Conservation (phyloP, 2,329 filamentous ascomycete genomes). For the Tolypocladium endophyticum region DNA sequence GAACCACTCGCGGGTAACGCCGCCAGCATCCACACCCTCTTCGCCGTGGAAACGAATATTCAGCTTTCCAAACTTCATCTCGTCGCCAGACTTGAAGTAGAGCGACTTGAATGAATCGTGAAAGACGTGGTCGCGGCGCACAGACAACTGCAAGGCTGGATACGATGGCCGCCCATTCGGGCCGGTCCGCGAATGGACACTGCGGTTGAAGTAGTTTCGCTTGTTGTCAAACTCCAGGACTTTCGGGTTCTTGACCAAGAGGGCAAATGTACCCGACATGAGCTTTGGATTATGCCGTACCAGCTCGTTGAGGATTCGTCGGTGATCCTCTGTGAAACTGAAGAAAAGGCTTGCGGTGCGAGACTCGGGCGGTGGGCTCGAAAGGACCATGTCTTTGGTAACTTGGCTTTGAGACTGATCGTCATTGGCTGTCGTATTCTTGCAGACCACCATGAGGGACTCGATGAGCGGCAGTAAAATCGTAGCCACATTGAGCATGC, state of each 20-base stretch:
- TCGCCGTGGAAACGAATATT: constrained; percentile 96
- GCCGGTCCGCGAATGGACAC: constrained; percentile 63
- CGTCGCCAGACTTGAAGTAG: constrained; percentile 91
- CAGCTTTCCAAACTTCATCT: constrained; percentile 98
- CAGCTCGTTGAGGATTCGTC: constrained; percentile 94
- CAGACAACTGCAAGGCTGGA: constrained; percentile 70
- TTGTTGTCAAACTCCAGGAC: constrained; percentile 99
- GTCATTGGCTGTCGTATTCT: constrained; percentile 81
- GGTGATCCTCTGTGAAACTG: constrained; percentile 93
- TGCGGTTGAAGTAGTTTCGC: constrained; percentile 95
- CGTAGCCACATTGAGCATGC: constrained; percentile 93
- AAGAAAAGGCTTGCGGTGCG: constrained; percentile 90
- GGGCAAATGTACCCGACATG: constrained; percentile 95
- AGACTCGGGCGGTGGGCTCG: constrained; percentile 65
- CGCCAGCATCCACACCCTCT: constrained; percentile 94
- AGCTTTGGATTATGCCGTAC: constrained; percentile 94
- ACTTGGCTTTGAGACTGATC: constrained; percentile 38
- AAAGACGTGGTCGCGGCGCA: constrained; percentile 93
- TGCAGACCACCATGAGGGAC: constrained; percentile 97
- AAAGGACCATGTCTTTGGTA: constrained; percentile 58
- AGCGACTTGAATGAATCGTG: constrained; percentile 97
- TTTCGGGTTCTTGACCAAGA: constrained; percentile 96
- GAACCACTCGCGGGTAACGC: constrained; percentile 98
- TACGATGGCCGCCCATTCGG: constrained; percentile 56
- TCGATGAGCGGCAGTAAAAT: constrained; percentile 92